Evolutionary conservation across 805 yeast species (phyloP).

Genomic region (Brettanomyces naardenensis): DNA sequence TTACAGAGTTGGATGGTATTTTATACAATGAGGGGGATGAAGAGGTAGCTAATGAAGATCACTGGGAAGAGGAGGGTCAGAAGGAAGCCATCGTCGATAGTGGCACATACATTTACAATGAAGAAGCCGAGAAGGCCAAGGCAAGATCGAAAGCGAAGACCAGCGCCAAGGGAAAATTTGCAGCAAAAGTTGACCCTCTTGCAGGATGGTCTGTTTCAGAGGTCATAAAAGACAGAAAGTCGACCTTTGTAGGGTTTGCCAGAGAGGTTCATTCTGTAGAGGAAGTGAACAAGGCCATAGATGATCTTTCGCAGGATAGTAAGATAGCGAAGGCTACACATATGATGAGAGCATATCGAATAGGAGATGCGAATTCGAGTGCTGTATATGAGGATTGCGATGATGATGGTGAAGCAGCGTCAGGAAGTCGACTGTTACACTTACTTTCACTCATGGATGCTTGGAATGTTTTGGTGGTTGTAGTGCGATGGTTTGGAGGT

Average conservation of each 20-base stretch:
- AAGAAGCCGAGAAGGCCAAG: constrained; percentile 18
- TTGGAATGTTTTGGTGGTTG: constrained; percentile 80
- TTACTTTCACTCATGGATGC: constrained; percentile 66
- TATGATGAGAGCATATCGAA: constrained; percentile 84
- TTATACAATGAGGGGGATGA: constrained; percentile 29
- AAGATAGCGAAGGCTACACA: constrained; percentile 65
- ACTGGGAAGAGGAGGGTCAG: constrained; percentile 12
- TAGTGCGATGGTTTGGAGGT: constrained; percentile 92
- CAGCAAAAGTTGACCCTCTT: constrained; percentile 34
- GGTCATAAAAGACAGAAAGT: constrained; percentile 73
- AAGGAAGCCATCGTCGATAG: constrained; percentile 1
- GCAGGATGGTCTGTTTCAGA: constrained; percentile 73
- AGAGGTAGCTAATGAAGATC: constrained; percentile 16
- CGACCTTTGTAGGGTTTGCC: constrained; percentile 78
- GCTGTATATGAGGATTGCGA: constrained; percentile 76
- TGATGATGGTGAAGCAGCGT: constrained; percentile 97
- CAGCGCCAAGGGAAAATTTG: constrained; percentile 2
- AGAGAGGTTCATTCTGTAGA: constrained; percentile 52
- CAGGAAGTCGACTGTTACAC: constrained; percentile 83
- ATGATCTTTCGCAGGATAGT: constrained; percentile 50
- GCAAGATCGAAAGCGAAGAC: constrained; percentile 8
- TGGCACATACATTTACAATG: constrained; percentile 19
- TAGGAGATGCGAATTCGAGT: constrained; percentile 42
- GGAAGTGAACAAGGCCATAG: constrained; percentile 52
- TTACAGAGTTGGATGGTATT: constrained; percentile 57